phyloP scores from a whole-genome alignment of 2,329 filamentous ascomycete species.

The Macrophomina pseudophaseolina region DNA sequence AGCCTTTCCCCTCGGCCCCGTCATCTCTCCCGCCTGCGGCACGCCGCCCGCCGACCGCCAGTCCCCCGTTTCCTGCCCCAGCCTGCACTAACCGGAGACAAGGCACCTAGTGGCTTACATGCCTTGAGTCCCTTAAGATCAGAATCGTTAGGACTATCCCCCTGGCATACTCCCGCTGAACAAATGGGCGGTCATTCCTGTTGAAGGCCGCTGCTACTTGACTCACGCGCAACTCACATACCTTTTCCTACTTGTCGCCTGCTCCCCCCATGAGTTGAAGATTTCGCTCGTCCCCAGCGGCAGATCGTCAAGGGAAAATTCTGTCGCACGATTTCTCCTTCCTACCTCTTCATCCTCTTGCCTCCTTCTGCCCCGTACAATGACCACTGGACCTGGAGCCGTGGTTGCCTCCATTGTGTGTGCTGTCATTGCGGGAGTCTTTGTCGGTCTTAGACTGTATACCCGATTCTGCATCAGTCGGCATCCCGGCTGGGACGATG shows the following conservation, averaged over 20 bases:
- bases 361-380: neutral
- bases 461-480: conserved; percentile 20
- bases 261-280: neutral
- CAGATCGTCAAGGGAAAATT: neutral
- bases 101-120: conserved; percentile 1
- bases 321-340: neutral
- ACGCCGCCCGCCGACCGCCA: neutral
- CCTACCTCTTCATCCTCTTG: neutral
- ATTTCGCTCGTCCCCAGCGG: neutral
- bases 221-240: neutral
- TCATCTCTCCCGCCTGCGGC: neutral
- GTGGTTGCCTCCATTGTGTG: conserved; percentile 16
- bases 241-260: neutral
- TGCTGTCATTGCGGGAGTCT: conserved; percentile 3
- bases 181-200: neutral
- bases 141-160: neutral
- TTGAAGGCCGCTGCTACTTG: neutral
- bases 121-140: neutral
- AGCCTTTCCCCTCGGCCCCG: neutral
- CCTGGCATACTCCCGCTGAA: neutral
- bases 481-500: conserved; percentile 23
- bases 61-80: neutral
- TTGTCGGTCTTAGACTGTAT: conserved; percentile 16
- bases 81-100: neutral
- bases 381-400: conserved; percentile 15